These are phyloP conservation scores for Fonsecaea pedrosoi DNA, from an alignment of 2,329 filamentous ascomycete genomes.

Conservation along the genomic window DNA sequence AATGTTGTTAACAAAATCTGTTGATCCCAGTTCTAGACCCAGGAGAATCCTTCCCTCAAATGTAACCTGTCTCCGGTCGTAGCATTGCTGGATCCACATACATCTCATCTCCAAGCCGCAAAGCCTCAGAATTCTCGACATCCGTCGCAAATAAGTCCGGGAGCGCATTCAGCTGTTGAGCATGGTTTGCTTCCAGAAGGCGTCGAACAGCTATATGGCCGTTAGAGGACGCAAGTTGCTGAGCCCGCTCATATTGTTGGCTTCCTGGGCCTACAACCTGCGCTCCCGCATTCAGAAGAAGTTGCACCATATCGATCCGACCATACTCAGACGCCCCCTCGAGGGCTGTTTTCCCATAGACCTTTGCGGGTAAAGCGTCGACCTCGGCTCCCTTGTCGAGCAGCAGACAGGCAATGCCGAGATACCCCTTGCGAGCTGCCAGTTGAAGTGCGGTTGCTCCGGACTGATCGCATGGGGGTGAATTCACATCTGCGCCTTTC, in stretches of 20 bases:
- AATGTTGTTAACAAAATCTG: too few relatives aligned
- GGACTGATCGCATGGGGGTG: not conserved
- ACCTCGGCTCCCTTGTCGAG: not conserved
- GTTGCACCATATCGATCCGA: slow-evolving; percentile 42
- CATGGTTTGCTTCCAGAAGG: not conserved
- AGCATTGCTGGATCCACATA: too few relatives aligned
- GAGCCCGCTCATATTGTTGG: not conserved
- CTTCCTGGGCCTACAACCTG: slow-evolving; percentile 9
- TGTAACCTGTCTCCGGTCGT: too few relatives aligned
- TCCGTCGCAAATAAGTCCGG: too few relatives aligned
- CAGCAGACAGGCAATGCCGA: slow-evolving; percentile 1
- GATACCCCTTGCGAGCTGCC: not conserved
- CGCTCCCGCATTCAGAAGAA: slow-evolving; percentile 42
- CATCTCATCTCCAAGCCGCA: too few relatives aligned
- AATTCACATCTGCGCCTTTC: slow-evolving; percentile 5
- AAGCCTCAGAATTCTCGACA: too few relatives aligned
- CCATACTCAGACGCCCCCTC: slow-evolving; percentile 43
- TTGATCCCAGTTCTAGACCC: too few relatives aligned
- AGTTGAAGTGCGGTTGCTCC: slow-evolving; percentile 14
- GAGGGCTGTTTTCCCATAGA: slow-evolving; percentile 41
- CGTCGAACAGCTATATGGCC: not conserved
- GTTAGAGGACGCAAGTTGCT: not conserved
- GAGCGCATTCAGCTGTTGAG: not conserved
- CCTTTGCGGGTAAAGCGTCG: slow-evolving; percentile 16
- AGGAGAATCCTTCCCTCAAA: too few relatives aligned